phyloP scores from a whole-genome alignment of 805 yeast genomes.

The Cyberlindnera xylosilytica region DNA sequence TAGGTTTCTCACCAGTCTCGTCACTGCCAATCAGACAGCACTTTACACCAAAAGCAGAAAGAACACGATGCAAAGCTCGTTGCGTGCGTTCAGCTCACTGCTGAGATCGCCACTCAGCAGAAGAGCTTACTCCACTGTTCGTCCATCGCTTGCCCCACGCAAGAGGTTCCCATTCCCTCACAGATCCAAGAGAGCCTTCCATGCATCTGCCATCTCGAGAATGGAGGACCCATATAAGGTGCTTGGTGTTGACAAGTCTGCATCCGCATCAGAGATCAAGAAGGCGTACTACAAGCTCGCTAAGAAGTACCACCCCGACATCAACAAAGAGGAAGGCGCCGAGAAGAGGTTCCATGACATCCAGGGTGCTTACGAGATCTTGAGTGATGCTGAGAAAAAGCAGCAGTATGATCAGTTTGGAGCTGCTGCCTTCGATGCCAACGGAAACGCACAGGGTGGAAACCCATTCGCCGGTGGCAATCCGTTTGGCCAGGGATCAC shows the following conservation, averaged over 20 bases:
- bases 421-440: conserved; percentile 72
- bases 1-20: too few relatives aligned
- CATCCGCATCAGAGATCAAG: conserved; percentile 83
- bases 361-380: conserved; percentile 91
- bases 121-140: conserved; percentile 9
- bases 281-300: conserved; percentile 93
- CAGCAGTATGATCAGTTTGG: conserved; percentile 92
- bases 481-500: conserved; percentile 43
- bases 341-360: conserved; percentile 87
- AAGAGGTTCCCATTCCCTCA: background rate
- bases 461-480: conserved; percentile 48
- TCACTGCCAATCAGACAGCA: background rate
- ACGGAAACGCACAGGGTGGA: conserved; percentile 44
- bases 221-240: conserved; percentile 76
- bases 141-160: conserved; percentile 1
- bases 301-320: conserved; percentile 93
- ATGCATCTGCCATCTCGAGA: conserved; percentile 32
- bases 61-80: conserved; percentile 5
- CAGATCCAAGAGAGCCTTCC: conserved; percentile 34
- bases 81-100: conserved; percentile 2
- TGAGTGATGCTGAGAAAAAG: conserved; percentile 80
- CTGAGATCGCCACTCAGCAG: conserved; percentile 9
- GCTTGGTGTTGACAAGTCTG: conserved; percentile 70
- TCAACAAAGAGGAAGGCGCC: conserved; percentile 86
- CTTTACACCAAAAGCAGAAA: background rate